Base-by-base conservation (phyloP, 2,329 filamentous ascomycete genomes). In the Xenoacremonium recifei region DNA sequence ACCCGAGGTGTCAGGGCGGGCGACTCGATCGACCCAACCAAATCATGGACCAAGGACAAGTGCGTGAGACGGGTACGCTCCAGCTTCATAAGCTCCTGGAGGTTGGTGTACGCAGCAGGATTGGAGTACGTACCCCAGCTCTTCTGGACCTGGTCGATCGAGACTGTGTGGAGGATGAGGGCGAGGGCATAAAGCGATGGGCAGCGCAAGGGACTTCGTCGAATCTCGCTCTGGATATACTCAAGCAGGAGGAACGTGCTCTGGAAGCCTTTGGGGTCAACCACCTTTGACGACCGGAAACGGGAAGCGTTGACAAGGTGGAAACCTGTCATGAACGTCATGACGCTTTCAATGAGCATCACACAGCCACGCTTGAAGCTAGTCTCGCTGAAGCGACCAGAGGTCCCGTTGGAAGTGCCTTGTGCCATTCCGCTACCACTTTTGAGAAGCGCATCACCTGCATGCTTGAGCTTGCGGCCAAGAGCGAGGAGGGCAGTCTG, bases 251-350 rank as follows among this genome's bases (percentile, higher is more conserved):
- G 73, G 20, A 75, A 60, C 37, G 77, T 62, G 42, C 62, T 66
- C 30, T 62, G 57, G 73, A 73, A 78, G 21, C 60, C 53, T 3
- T 47, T 50, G 6, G 67, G 55, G 31, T 77, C 73, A 38, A 59
- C 60, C 20, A 63, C 57, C 48, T 69, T 71, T 37, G 69, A 68
- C 40, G 72, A 67, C n/a, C 74, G 50, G 19, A 63, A 58, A 4
- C 73, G 68, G 10, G 61, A 61, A 33, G 72, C 66, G 58, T 73
- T 73, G 33, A 73, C 61, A 3, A 72, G 65, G 46, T 77, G 68
- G 58, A 80, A 80, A 2, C 70, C 69, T 12, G 76, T 62, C 63
- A 80, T 73, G 50, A 78, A 82, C 5, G 72, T 68, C 39, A 77
- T 57, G 16, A 75, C 66, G 57, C 74, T 73, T 51, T 78, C 75